Base-by-base conservation (phyloP, 1,284 basidiomycete species). In the Rhodotorula sp. region DNA sequence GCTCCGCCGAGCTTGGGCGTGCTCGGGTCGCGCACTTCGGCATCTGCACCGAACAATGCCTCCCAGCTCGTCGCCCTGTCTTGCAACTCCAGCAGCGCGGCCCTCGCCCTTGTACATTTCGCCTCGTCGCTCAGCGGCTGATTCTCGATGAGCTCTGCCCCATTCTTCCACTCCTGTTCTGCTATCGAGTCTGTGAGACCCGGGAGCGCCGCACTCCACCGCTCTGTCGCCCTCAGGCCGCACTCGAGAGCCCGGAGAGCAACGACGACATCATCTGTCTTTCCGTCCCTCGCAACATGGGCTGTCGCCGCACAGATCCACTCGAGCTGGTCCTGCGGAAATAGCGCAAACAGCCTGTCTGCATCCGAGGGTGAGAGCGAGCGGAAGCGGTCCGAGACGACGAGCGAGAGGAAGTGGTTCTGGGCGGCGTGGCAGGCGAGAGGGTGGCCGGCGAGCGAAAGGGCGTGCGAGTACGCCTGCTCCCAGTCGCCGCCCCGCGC, bases 11-110 rank as follows among this genome's bases (percentile, higher is more conserved):
- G 8, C 20, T 2, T n/a, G 13, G 48, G 59, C 11, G 59, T 20
- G 13, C 22, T 32, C 24, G 59, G 48, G 30, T 51, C 36, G n/a
- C 39, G 30, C 9, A 2, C 52, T 2, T 19, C 58, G 1, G 49
- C 44, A 8, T 30, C 52, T 20, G 22, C 52, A 48, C 48, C 70
- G 60, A 68, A 76, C 20, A 74, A 57, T 15, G 64, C 60, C 46
- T 70, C 66, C 64, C 67, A 76, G 29, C 68, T 75, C 22, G 56
- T 53, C 10, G 56, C 59, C 52, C 69, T 69, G 67, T 77, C 76
- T 19, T 62, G 44, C 24, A 66, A 10, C 9, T 71, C 67, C 36
- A 77, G 57, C 46, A 77, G 36, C 9, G 63, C 55, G 19, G 49
- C 56, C 46, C 69, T 65, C 29, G 67, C 60, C 36, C 44, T 20